Percentiles rank a stretch among this genome's conserved stretches.
These are phyloP conservation scores for Colletotrichum tabaci DNA, from an alignment of 2,329 filamentous ascomycete species.

Conservation along the genomic window DNA sequence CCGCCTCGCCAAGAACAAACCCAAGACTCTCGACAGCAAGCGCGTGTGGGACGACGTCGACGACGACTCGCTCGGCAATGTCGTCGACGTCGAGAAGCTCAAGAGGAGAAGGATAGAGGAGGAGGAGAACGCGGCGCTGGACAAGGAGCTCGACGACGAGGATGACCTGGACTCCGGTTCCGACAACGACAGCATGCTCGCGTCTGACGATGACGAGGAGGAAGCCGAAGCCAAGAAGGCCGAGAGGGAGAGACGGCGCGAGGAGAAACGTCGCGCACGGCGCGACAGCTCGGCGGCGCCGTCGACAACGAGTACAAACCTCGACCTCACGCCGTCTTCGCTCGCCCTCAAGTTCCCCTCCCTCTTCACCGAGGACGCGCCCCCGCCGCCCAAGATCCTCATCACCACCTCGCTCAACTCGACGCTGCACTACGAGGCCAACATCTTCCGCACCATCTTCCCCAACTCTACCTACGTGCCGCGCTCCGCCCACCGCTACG, in stretches of 20 bases:
- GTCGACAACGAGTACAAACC: slow-evolving; percentile 74
- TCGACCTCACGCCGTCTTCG: slow-evolving; percentile 74
- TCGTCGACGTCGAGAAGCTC: slow-evolving; percentile 72
- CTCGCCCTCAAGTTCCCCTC: slow-evolving; percentile 74
- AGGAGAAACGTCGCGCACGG: slow-evolving; percentile 52
- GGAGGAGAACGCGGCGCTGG: slow-evolving; percentile 60
- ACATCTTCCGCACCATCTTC: slow-evolving; percentile 84
- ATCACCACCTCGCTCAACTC: slow-evolving; percentile 93
- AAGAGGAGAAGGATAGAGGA: slow-evolving; percentile 71
- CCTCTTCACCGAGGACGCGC: slow-evolving; percentile 72
- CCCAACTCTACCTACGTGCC: slow-evolving; percentile 91
- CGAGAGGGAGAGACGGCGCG: slow-evolving; percentile 49
- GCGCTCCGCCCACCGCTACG: slow-evolving; percentile 85
- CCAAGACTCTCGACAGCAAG: slow-evolving; percentile 87
- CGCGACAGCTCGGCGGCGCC: slow-evolving; percentile 68
- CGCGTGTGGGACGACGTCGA: slow-evolving; percentile 89
- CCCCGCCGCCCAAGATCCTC: slow-evolving; percentile 83
- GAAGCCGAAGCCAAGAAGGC: slow-evolving; percentile 62
- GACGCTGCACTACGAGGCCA: slow-evolving; percentile 86
- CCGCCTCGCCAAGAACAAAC: slow-evolving; percentile 83
- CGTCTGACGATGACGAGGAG: slow-evolving; percentile 69
- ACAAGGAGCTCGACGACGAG: slow-evolving; percentile 52
- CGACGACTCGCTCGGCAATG: slow-evolving; percentile 68
- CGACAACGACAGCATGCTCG: slow-evolving; percentile 81
- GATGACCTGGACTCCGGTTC: slow-evolving; percentile 67